Conservation (phyloP, 306 rosid species). For the Quercus engelmannii region DNA sequence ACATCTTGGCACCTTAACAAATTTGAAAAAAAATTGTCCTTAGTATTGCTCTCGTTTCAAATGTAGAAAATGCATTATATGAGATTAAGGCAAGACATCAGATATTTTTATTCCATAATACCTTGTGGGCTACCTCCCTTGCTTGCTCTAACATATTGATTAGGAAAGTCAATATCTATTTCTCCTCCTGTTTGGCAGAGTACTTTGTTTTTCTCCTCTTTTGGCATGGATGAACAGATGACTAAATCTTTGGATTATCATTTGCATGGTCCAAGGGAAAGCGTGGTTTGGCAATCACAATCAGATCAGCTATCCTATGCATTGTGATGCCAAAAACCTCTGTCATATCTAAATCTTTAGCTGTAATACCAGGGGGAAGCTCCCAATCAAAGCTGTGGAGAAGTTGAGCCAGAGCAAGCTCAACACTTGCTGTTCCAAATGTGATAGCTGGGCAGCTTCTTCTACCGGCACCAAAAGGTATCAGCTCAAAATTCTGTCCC, state of each 20-base stretch:
- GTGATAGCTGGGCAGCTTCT: conserved; percentile 54
- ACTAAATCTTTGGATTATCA: conserved; percentile 3
- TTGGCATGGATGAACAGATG: background rate
- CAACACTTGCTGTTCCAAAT: conserved; percentile 38
- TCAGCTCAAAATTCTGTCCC: conserved; percentile 53
- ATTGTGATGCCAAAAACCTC: conserved; percentile 64
- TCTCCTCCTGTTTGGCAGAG: too few relatives aligned
- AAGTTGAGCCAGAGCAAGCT: conserved; percentile 69
- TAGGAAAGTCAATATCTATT: too few relatives aligned
- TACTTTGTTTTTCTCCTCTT: too few relatives aligned
- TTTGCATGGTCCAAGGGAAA: conserved; percentile 10
- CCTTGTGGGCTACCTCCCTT: too few relatives aligned
- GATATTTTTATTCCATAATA: too few relatives aligned
- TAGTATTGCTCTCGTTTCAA: too few relatives aligned
- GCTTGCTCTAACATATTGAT: too few relatives aligned
- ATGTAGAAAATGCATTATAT: too few relatives aligned
- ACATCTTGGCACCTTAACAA: too few relatives aligned
- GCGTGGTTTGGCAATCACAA: conserved; percentile 43
- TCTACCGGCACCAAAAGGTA: conserved; percentile 76
- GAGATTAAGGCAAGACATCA: too few relatives aligned
- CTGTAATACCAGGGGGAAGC: conserved; percentile 46
- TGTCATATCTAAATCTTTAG: conserved; percentile 49
- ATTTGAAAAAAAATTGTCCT: too few relatives aligned
- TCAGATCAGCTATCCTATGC: conserved; percentile 50
- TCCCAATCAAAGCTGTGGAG: conserved; percentile 63